Conservation (phyloP, 2,329 filamentous ascomycete species). For the Hymenoscyphus fraxineus region DNA sequence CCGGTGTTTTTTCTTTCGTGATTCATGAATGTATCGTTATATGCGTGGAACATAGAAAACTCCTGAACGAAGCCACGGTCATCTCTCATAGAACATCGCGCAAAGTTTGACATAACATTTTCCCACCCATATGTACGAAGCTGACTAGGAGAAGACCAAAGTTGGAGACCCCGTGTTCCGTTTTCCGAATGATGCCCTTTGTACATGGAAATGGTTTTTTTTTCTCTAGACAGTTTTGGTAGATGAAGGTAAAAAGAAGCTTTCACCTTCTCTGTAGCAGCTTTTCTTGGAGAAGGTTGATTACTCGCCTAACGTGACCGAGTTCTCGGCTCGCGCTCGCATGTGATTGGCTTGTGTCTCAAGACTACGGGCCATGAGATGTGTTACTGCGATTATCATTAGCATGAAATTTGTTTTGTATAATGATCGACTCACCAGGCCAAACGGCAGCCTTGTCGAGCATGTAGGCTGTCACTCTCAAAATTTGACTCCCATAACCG, state of each 20-base stretch:
- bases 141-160: neutral
- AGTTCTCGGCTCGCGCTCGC: conserved; percentile 53
- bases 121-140: conserved; percentile 15
- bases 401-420: conserved; percentile 21
- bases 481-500: conserved; percentile 79
- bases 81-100: conserved; percentile 2
- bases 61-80: conserved; percentile 1
- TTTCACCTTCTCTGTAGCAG: neutral
- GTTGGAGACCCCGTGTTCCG: neutral
- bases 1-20: neutral
- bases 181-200: conserved; percentile 4
- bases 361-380: conserved; percentile 63
- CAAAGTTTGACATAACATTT: conserved; percentile 1
- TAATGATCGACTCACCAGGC: conserved; percentile 62
- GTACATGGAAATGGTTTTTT: conserved; percentile 8
- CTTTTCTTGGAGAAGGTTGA: neutral
- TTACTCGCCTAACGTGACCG: conserved; percentile 28
- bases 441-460: conserved; percentile 87
- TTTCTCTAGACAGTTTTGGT: conserved; percentile 9
- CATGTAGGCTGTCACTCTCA: conserved; percentile 81
- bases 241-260: neutral
- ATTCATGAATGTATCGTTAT: conserved; percentile 7
- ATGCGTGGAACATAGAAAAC: neutral
- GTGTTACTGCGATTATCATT: conserved; percentile 51
- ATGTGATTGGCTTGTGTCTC: conserved; percentile 62